These are phyloP conservation scores for Talaromyces sp. DNA, from an alignment of 2,329 filamentous ascomycete species.

Conservation along the genomic window DNA sequence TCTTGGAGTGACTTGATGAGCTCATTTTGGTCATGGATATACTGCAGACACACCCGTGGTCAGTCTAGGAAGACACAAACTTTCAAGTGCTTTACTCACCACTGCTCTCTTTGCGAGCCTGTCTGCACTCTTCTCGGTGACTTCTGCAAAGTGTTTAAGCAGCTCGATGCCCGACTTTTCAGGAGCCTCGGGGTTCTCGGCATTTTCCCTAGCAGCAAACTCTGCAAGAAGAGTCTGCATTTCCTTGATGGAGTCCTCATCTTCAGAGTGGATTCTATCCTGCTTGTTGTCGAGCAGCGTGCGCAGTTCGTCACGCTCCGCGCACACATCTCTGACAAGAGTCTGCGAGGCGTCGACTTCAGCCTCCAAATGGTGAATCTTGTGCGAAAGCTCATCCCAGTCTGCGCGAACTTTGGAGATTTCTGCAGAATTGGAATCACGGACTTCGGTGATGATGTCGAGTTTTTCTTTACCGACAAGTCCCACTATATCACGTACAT, in stretches of 20 bases:
- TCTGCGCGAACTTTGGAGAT: conserved; percentile 29
- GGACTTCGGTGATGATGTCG: conserved; percentile 33
- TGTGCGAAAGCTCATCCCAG: conserved; percentile 29
- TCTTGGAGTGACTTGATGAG: conserved; percentile 40
- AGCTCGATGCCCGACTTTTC: conserved; percentile 36
- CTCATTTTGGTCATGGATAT: conserved; percentile 40
- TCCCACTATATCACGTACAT: conserved; percentile 23
- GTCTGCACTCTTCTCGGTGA: conserved; percentile 52
- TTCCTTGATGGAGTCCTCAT: conserved; percentile 36
- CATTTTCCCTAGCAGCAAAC: conserved; percentile 32
- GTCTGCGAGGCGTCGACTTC: conserved; percentile 36
- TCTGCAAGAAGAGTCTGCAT: conserved; percentile 39
- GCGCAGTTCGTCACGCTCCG: conserved; percentile 37
- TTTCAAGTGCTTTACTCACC: conserved; percentile 26
- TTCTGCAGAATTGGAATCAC: conserved; percentile 31
- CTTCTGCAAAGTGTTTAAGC: conserved; percentile 44
- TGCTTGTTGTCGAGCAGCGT: conserved; percentile 36
- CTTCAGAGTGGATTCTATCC: conserved; percentile 35
- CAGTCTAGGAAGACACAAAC: background rate
- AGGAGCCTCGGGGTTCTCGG: conserved; percentile 25
- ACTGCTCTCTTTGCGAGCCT: conserved; percentile 39
- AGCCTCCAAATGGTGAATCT: conserved; percentile 33
- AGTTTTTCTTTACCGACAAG: conserved; percentile 34
- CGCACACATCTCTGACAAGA: conserved; percentile 33
- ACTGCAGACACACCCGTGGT: conserved; percentile 20